These are phyloP conservation scores for Caryopteris hybrid DNA, from an alignment of 305 asterid genomes.

Conservation along the genomic window DNA sequence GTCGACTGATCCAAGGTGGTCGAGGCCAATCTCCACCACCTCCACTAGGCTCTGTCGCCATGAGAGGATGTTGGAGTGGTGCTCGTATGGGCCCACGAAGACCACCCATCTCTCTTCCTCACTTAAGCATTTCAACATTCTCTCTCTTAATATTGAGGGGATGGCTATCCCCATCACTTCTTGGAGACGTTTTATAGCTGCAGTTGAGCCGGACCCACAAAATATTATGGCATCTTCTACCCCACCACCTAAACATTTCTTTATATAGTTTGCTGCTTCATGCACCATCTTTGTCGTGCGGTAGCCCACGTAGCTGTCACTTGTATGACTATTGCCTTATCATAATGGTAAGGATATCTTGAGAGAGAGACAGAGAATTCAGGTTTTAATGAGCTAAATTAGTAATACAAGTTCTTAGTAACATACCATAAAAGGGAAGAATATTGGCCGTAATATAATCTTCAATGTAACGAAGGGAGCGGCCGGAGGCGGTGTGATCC, in stretches of 20 bases:
- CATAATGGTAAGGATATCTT: background rate
- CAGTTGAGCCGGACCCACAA: constrained; percentile 73
- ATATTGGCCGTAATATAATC: constrained; percentile 35
- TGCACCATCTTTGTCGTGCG: constrained; percentile 44
- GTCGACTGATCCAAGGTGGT: constrained; percentile 38
- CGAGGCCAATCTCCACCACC: constrained; percentile 67
- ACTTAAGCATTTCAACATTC: constrained; percentile 26
- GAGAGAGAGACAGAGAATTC: no score
- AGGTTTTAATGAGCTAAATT: background rate
- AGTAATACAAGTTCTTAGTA: no score
- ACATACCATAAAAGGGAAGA: constrained; percentile 67
- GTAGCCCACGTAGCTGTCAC: constrained; percentile 58
- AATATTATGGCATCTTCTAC: constrained; percentile 44
- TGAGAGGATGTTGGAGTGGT: constrained; percentile 67
- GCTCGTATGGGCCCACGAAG: constrained; percentile 69
- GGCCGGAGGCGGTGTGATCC: constrained; percentile 78
- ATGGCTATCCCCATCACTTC: constrained; percentile 63
- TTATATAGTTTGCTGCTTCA: constrained; percentile 41
- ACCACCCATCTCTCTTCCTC: constrained; percentile 64
- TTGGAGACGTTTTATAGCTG: constrained; percentile 66
- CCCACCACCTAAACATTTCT: constrained; percentile 62
- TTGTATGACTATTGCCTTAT: constrained; percentile 60
- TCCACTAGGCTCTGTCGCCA: constrained; percentile 75
- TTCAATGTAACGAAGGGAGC: constrained; percentile 53
- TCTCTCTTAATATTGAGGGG: constrained; percentile 47